phyloP scores from a whole-genome alignment of 345 rosid genomes.

The Zanthoxylum bungeanum region DNA sequence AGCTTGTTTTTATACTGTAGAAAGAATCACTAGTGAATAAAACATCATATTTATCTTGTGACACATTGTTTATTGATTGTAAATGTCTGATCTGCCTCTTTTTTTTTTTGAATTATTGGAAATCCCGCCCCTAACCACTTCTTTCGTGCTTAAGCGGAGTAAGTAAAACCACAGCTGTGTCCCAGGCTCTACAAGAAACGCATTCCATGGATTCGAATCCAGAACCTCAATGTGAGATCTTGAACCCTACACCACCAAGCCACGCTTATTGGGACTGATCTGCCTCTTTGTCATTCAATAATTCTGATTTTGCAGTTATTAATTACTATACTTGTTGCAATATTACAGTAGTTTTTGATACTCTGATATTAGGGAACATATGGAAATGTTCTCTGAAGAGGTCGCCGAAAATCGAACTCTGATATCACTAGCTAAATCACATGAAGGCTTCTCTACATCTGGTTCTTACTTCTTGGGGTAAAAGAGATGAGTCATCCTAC shows the following conservation, averaged over 20 bases:
- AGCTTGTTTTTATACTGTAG: background rate
- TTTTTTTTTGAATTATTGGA: too few species aligned
- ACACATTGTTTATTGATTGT: background rate
- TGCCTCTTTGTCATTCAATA: background rate
- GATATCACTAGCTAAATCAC: conserved; percentile 16
- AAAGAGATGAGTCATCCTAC: conserved; percentile 24
- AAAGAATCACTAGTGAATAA: background rate
- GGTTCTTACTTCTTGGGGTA: conserved; percentile 26
- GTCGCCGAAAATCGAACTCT: conserved; percentile 20
- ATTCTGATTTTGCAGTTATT: too few species aligned
- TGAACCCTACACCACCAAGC: too few species aligned
- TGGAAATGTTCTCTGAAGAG: conserved; percentile 38
- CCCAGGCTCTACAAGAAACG: too few species aligned
- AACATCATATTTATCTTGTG: background rate
- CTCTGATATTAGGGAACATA: conserved; percentile 59
- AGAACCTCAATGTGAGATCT: too few species aligned
- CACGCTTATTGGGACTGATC: too few species aligned
- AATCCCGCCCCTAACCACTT: too few species aligned
- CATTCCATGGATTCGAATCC: too few species aligned
- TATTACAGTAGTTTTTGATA: background rate
- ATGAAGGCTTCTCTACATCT: conserved; percentile 21
- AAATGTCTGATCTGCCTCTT: background rate
- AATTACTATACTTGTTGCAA: background rate
- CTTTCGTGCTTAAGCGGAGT: too few species aligned
- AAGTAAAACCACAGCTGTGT: too few species aligned